Evolutionary conservation across 345 rosid genomes (phyloP).

Genomic region (Acer saccharum): DNA sequence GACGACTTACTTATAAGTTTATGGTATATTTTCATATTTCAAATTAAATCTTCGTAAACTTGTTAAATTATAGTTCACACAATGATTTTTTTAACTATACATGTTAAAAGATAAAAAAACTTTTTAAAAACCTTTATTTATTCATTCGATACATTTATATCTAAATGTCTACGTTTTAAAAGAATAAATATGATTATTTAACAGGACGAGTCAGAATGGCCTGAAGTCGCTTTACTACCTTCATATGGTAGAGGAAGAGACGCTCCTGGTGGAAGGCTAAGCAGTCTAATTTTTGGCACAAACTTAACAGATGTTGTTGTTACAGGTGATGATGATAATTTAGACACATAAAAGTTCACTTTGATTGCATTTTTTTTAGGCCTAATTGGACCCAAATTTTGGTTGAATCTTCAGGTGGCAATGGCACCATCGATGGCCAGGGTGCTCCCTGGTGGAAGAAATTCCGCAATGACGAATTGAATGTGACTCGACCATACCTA

Average conservation of each 20-base stretch:
- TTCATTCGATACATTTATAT: too few relatives aligned
- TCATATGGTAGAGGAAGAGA: slow-evolving; percentile 80
- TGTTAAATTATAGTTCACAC: too few relatives aligned
- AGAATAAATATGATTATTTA: too few relatives aligned
- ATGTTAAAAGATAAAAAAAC: too few relatives aligned
- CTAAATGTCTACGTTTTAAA: too few relatives aligned
- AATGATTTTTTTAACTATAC: too few relatives aligned
- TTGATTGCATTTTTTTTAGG: background rate
- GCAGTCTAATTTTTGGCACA: slow-evolving; percentile 68
- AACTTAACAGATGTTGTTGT: slow-evolving; percentile 78
- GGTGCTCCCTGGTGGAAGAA: slow-evolving; percentile 68
- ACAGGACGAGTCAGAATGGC: slow-evolving; percentile 86
- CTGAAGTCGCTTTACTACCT: slow-evolving; percentile 51
- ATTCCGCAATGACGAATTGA: slow-evolving; percentile 43
- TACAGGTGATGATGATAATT: slow-evolving; percentile 50
- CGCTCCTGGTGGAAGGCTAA: slow-evolving; percentile 51
- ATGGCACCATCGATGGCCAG: slow-evolving; percentile 72
- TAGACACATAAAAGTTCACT: background rate
- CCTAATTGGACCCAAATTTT: background rate
- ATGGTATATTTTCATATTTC: too few relatives aligned
- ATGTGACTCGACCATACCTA: slow-evolving; percentile 62
- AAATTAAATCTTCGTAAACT: too few relatives aligned
- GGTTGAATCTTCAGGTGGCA: slow-evolving; percentile 42
- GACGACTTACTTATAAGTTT: too few relatives aligned
- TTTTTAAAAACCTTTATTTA: too few relatives aligned